Conservation (phyloP, 306 rosid species). For the Glycine soja region DNA sequence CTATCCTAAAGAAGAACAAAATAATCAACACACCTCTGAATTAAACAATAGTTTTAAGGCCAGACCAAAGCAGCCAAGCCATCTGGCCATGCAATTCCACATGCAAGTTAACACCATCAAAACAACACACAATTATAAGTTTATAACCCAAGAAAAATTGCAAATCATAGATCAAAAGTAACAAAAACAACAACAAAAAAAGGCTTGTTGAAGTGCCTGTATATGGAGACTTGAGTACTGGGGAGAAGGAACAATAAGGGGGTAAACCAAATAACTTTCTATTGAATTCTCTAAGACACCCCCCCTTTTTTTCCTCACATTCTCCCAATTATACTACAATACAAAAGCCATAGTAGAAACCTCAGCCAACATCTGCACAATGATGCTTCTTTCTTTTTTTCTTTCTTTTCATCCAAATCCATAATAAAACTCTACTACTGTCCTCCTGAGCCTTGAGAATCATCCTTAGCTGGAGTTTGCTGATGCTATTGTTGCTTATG, state of each 20-base stretch:
- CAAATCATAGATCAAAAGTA: not conserved
- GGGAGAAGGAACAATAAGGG: constrained; percentile 61
- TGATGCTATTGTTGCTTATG: too few species aligned
- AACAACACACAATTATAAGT: not conserved
- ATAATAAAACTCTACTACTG: constrained; percentile 53
- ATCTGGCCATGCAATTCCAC: constrained; percentile 67
- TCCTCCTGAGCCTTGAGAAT: constrained; percentile 85
- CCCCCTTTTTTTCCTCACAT: constrained; percentile 52
- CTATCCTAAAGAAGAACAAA: constrained; percentile 66
- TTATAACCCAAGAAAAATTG: constrained; percentile 18
- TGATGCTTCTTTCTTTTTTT: constrained; percentile 57
- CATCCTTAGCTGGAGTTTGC: constrained; percentile 76
- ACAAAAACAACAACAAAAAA: not conserved
- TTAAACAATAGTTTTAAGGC: constrained; percentile 68
- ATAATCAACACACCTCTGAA: constrained; percentile 87
- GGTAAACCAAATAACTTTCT: constrained; percentile 70
- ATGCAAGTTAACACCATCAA: constrained; percentile 62
- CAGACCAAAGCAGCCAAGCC: constrained; percentile 73
- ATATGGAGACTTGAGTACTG: constrained; percentile 64
- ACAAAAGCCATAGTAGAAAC: constrained; percentile 59
- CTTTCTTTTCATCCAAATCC: constrained; percentile 42
- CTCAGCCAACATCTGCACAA: constrained; percentile 53
- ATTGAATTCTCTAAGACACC: constrained; percentile 62
- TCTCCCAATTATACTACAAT: constrained; percentile 59
- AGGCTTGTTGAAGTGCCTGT: constrained; percentile 56